phyloP scores from a whole-genome alignment of 192 early-diverging fungal species.

The Kickxella alabastrina region DNA sequence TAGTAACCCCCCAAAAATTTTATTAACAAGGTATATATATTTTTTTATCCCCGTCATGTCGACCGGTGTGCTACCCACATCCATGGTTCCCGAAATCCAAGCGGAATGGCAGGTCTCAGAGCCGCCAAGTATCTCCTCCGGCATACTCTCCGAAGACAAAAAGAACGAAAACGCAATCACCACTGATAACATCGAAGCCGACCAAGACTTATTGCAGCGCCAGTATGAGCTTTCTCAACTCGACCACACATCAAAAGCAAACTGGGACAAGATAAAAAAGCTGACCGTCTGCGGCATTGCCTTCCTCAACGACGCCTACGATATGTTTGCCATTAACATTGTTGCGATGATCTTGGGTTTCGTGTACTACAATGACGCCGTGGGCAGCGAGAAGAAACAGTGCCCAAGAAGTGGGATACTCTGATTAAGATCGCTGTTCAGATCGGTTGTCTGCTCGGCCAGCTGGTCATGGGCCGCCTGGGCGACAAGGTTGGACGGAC shows the following conservation, averaged over 20 bases:
- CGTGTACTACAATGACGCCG: conserved; percentile 54
- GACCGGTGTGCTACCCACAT: neutral
- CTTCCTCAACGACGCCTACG: conserved; percentile 92
- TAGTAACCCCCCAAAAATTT: neutral
- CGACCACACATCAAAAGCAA: conserved; percentile 56
- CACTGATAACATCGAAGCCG: conserved; percentile 1
- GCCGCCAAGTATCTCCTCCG: neutral
- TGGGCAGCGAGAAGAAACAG: conserved; percentile 33
- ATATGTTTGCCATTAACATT: conserved; percentile 88
- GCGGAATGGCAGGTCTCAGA: conserved; percentile 4
- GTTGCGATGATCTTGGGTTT: conserved; percentile 78
- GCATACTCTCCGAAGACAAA: neutral
- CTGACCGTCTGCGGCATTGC: conserved; percentile 70
- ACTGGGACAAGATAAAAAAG: conserved; percentile 67
- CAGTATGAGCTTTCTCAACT: conserved; percentile 31
- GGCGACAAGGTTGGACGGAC: conserved; percentile 87
- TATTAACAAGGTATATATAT: too few relatives aligned
- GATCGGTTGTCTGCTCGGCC: conserved; percentile 85
- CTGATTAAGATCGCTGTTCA: conserved; percentile 82
- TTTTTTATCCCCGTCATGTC: neutral
- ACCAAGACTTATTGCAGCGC: conserved; percentile 22
- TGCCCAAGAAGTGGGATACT: conserved; percentile 66
- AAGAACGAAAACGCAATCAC: neutral
- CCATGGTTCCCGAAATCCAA: conserved; percentile 15
- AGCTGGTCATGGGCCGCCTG: conserved; percentile 80